Percentiles rank a stretch among this genome's conserved stretches.
Conservation (phyloP, 1,284 basidiomycete species). For the Mycosarcoma maydis region DNA sequence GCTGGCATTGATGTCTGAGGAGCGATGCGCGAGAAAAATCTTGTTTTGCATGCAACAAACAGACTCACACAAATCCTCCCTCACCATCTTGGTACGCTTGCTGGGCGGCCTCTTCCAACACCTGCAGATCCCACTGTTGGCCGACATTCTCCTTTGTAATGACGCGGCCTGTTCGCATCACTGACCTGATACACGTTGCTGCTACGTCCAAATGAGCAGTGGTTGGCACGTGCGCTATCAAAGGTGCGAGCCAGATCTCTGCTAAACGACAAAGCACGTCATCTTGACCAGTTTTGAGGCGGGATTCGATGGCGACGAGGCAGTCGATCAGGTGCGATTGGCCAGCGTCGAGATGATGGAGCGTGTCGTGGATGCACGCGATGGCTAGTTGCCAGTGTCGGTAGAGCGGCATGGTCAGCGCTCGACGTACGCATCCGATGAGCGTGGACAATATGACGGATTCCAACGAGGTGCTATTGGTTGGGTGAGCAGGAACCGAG, state of each 20-base stretch:
- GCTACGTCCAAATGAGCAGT: constrained; percentile 4
- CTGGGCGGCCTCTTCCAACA: constrained; percentile 29
- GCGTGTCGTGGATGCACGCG: constrained; percentile 18
- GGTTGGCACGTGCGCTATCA: constrained; percentile 9
- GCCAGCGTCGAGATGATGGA: constrained; percentile 16
- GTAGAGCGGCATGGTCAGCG: constrained; percentile 32
- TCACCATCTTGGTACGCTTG: constrained; percentile 36
- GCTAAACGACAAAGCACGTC: constrained; percentile 18
- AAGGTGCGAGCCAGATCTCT: constrained; percentile 13
- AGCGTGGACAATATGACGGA: constrained; percentile 7
- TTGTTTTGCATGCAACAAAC: neutral
- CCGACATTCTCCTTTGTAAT: constrained; percentile 24
- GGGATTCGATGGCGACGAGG: constrained; percentile 7
- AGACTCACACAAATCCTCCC: constrained; percentile 37
- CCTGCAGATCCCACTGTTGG: constrained; percentile 34
- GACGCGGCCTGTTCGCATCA: constrained; percentile 2
- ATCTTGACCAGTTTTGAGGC: constrained; percentile 22
- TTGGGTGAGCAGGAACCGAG: neutral
- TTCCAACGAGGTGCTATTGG: neutral
- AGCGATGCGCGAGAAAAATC: constrained; percentile 91
- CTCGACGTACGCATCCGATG: constrained; percentile 19
- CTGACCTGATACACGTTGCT: neutral
- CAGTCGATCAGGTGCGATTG: constrained; percentile 4
- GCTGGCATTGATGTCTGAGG: constrained; percentile 74
- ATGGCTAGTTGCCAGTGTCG: constrained; percentile 36